phyloP scores from a whole-genome alignment of 495 filamentous ascomycete genomes.

The Glutinoglossum americanum region DNA sequence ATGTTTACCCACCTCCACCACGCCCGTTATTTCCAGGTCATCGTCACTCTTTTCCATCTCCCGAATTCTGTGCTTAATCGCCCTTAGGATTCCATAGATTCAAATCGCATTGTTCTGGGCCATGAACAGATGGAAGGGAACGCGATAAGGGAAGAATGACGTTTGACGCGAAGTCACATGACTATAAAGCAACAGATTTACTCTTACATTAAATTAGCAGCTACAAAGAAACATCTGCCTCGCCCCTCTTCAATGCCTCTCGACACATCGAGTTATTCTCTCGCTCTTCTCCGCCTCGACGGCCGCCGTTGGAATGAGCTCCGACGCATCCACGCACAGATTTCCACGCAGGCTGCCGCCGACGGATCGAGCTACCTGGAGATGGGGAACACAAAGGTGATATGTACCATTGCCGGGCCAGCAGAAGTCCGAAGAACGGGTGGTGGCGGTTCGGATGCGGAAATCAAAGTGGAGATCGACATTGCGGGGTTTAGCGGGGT shows the following conservation, averaged over 20 bases:
- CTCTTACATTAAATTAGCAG: neutral
- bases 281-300: slow-evolving; percentile 75
- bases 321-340: slow-evolving; percentile 67
- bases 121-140: neutral
- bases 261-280: slow-evolving; percentile 69
- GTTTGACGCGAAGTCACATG: neutral
- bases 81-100: neutral
- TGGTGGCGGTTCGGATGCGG: slow-evolving; percentile 26
- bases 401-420: slow-evolving; percentile 78
- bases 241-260: slow-evolving; percentile 47
- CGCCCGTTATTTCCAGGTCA: slow-evolving; percentile 8
- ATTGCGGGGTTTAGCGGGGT: slow-evolving; percentile 75
- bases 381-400: slow-evolving; percentile 90
- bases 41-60: slow-evolving; percentile 10
- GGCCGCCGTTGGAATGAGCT: slow-evolving; percentile 97
- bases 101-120: neutral
- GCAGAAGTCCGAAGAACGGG: slow-evolving; percentile 37
- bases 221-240: neutral
- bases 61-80: neutral
- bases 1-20: neutral
- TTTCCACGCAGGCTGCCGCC: slow-evolving; percentile 73
- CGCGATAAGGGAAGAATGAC: neutral
- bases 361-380: slow-evolving; percentile 81
- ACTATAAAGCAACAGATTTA: neutral
- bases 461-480: slow-evolving; percentile 62